Conservation (phyloP, 1,284 basidiomycete species). For the Puccinia polysora region DNA sequence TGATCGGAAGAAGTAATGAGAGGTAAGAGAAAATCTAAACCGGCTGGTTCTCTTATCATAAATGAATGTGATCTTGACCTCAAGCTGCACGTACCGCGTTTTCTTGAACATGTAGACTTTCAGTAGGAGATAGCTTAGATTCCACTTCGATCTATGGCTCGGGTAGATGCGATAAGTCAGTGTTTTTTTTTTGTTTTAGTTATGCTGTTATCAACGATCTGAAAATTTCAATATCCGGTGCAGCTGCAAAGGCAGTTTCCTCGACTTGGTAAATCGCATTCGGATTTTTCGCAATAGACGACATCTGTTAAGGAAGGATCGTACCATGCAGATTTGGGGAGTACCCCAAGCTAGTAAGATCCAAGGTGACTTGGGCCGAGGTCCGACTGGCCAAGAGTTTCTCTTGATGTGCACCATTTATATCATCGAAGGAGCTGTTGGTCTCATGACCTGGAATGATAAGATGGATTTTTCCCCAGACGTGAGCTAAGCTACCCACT, state of each 20-base stretch:
- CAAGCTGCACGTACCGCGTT: neutral
- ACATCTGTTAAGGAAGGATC: slow-evolving; percentile 10
- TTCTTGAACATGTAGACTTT: neutral
- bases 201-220: neutral
- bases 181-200: neutral
- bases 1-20: slow-evolving; percentile 15
- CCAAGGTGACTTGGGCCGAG: neutral
- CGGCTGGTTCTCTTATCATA: neutral
- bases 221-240: neutral
- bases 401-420: slow-evolving; percentile 36
- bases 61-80: neutral
- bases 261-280: slow-evolving; percentile 32
- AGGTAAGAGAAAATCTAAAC: neutral
- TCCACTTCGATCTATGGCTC: slow-evolving; percentile 16
- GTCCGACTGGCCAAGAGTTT: slow-evolving; percentile 31
- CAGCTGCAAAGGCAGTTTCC: slow-evolving; percentile 35
- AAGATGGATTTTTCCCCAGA: slow-evolving; percentile 13
- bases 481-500: neutral
- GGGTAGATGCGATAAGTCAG: slow-evolving; percentile 34
- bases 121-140: neutral
- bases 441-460: slow-evolving; percentile 34
- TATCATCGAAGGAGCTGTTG: slow-evolving; percentile 42
- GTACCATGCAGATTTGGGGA: slow-evolving; percentile 37
- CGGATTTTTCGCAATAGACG: slow-evolving; percentile 17
- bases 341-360: slow-evolving; percentile 20